Percentiles rank a stretch among this genome's conserved stretches.
Evolutionary conservation across 305 asterid genomes (phyloP).

Genomic region (Fraxinus latifolia): DNA sequence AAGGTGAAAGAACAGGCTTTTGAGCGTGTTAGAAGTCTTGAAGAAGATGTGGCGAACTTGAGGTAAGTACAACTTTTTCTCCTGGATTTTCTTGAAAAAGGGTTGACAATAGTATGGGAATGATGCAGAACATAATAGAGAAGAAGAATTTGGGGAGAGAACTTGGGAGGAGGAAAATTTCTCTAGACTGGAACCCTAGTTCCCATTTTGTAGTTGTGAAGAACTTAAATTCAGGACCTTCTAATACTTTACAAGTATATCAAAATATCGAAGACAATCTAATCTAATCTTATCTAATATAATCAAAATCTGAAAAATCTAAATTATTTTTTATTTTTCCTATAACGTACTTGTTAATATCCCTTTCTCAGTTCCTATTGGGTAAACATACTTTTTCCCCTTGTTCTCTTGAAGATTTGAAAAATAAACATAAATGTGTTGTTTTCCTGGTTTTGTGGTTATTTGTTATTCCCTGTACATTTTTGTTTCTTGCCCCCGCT

Average conservation of each 20-base stretch:
- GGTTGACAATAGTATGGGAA: neutral
- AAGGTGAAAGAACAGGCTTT: slow-evolving; percentile 49
- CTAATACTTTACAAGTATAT: neutral
- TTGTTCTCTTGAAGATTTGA: neutral
- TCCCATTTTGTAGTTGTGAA: neutral
- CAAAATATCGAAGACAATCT: neutral
- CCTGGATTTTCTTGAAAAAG: neutral
- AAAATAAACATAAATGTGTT: neutral
- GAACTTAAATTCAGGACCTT: neutral
- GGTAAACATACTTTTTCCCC: neutral
- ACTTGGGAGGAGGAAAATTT: neutral
- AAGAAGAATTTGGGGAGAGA: neutral
- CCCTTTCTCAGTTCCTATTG: neutral
- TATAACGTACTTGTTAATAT: neutral
- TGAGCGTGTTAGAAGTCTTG: slow-evolving; percentile 62
- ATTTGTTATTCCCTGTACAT: neutral
- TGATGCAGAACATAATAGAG: neutral
- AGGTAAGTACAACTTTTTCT: slow-evolving; percentile 34
- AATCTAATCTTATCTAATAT: neutral
- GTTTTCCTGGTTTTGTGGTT: neutral
- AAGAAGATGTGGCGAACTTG: slow-evolving; percentile 63
- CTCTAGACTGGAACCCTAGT: neutral
- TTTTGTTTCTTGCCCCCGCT: neutral
- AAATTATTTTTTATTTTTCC: neutral
- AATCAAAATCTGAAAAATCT: neutral